These are phyloP conservation scores for Dactylellina parvicollis DNA, from an alignment of 2,329 filamentous ascomycete species.

Conservation along the genomic window DNA sequence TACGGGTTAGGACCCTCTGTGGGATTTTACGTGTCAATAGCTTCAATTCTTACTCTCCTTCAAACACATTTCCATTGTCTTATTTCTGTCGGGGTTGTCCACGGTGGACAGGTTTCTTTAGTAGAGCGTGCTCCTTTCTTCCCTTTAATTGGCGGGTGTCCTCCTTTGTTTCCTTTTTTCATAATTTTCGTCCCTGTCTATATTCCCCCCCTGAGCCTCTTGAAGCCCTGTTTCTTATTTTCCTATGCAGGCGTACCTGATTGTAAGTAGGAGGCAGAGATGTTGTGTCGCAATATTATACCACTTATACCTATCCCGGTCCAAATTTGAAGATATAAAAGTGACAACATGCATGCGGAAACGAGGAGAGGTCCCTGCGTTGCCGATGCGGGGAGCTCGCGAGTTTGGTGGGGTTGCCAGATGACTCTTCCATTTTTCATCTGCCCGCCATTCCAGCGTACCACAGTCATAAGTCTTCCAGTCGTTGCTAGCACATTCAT, in stretches of 20 bases:
- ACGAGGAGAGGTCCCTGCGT: conserved; percentile 9
- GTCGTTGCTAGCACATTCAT: conserved; percentile 3
- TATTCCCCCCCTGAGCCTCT: conserved; percentile 20
- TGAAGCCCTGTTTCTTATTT: conserved; percentile 3
- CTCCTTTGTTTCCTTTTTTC: conserved; percentile 23
- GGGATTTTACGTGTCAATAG: conserved; percentile 8
- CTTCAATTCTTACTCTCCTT: conserved; percentile 45
- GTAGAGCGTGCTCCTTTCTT: conserved; percentile 48
- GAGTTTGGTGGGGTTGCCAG: conserved; percentile 38
- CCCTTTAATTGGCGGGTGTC: conserved; percentile 49
- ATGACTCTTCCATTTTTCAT: conserved; percentile 36
- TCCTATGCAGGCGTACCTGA: conserved; percentile 15
- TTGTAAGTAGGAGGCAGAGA: conserved; percentile 8
- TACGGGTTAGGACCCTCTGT: conserved; percentile 24
- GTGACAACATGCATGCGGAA: background rate
- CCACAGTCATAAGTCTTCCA: conserved; percentile 11
- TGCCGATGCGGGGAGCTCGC: conserved; percentile 29
- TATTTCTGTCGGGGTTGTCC: conserved; percentile 24
- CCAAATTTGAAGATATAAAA: background rate
- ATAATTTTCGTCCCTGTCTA: conserved; percentile 43
- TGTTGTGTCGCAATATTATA: conserved; percentile 6
- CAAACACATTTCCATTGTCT: conserved; percentile 12
- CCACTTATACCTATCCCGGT: background rate
- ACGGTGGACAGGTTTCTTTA: conserved; percentile 27
- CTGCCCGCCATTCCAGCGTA: conserved; percentile 1